Evolutionary conservation across 75 land plant species (phyloP), one percentile per base, ranked within the genome.

Genomic region (Cupressus sempervirens): DNA sequence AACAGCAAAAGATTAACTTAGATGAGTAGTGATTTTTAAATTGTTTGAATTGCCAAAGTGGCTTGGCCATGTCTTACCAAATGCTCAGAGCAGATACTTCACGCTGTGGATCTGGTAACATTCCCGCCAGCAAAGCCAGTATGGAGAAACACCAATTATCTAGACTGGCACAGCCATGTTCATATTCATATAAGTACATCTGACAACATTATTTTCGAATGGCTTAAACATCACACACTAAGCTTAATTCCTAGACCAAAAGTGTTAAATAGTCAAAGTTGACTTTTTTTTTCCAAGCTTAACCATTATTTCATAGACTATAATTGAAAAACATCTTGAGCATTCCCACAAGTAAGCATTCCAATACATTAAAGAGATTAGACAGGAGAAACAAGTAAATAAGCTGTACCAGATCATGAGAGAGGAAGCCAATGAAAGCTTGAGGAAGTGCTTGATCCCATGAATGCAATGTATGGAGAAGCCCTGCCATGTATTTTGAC

Each of bases 91-190:
- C 89, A 38, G 89, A 89, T 65, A 81, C 43, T 81, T 89, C 90
- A 46, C 88, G 89, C 40, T 89, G 86, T 3, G 90, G 90, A 35
- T 87, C 84, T 18, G 90, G 89, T 34, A 89, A 53, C 40, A 84
- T n/a, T 15, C 90, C 90, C 7, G 89, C 83, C 4, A 87, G 46
- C 36, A 89, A 46, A 34, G 81, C 72, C 38, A 89, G 68, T 7
- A 81, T 88, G 65, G 88, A 89, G 48, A 87, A 87, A n/a, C 76
- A 88, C 90, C 90, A 89, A n/a, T 87, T 80, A 73, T 89, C 90
- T 50, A 88, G 87, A 68, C 89, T 87, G 89, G 45, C 20, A 65
- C 38, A 43, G 30, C 52, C 16, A 35, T 62, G 67, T 26, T 62
- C 26, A 23, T 62, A 23, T 23, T 62, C 67, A 62, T 23, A 62